Evolutionary conservation across 495 filamentous ascomycete genomes (phyloP).

Genomic region (Parathielavia hyrcaniae): DNA sequence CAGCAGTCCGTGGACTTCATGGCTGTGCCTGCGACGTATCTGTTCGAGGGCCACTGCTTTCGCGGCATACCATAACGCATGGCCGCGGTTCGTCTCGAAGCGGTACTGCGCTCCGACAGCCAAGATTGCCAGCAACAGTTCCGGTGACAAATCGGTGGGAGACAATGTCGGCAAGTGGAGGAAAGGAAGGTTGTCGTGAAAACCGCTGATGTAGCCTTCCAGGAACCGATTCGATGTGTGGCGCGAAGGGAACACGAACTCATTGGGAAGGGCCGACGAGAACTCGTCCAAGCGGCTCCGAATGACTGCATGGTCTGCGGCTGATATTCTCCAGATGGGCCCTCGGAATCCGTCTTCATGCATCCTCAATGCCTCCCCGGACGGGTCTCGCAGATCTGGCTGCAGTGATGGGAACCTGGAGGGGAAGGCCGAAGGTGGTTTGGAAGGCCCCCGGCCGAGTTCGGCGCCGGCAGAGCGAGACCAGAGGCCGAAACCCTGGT

Average conservation of each 20-base stretch:
- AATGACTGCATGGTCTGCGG: conserved; percentile 56
- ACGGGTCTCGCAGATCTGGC: conserved; percentile 55
- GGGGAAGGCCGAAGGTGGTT: conserved; percentile 58
- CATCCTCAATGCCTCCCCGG: conserved; percentile 38
- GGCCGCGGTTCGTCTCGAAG: conserved; percentile 60
- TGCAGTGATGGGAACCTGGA: conserved; percentile 63
- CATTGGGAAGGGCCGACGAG: conserved; percentile 56
- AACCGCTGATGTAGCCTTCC: conserved; percentile 61
- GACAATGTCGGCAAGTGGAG: conserved; percentile 59
- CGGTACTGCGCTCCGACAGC: conserved; percentile 63
- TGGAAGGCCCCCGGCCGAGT: conserved; percentile 38
- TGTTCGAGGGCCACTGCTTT: conserved; percentile 50
- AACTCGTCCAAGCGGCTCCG: conserved; percentile 60
- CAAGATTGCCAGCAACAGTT: conserved; percentile 57
- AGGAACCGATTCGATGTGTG: conserved; percentile 60
- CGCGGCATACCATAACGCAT: conserved; percentile 64
- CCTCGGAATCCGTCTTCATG: conserved; percentile 39
- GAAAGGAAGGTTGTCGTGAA: conserved; percentile 63
- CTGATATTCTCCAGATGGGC: conserved; percentile 60
- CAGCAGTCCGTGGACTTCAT: conserved; percentile 45
- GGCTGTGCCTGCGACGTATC: conserved; percentile 47
- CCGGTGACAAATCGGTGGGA: conserved; percentile 48
- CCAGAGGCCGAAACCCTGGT: conserved; percentile 43
- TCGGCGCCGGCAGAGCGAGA: conserved; percentile 34
- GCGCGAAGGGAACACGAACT: conserved; percentile 58